Evolutionary conservation across 805 yeast species (phyloP).

Genomic region (Spathaspora passalidarum): DNA sequence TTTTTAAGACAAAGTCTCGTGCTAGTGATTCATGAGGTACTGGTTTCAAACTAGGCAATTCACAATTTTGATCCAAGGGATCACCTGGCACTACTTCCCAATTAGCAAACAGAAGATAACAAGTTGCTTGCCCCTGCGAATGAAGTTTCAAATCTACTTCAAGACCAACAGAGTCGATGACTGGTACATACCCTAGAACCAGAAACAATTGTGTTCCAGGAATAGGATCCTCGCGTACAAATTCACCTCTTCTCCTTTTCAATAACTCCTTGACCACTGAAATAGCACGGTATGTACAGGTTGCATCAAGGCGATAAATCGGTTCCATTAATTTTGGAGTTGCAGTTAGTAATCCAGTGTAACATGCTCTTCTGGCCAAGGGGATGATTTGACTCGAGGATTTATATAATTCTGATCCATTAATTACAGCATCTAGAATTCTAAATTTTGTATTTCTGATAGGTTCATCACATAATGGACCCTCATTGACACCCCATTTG

Average conservation of each 20-base stretch:
- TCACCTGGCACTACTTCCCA: slow-evolving; percentile 91
- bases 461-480: slow-evolving; percentile 90
- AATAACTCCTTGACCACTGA: slow-evolving; percentile 49
- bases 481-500: slow-evolving; percentile 77
- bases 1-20: slow-evolving; percentile 85
- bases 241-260: slow-evolving; percentile 51
- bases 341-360: slow-evolving; percentile 74
- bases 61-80: slow-evolving; percentile 69
- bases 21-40: slow-evolving; percentile 71
- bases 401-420: slow-evolving; percentile 46
- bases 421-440: slow-evolving; percentile 57
- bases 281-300: slow-evolving; percentile 50
- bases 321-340: slow-evolving; percentile 84
- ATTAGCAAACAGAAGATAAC: slow-evolving; percentile 58
- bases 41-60: slow-evolving; percentile 68
- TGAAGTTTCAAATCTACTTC: slow-evolving; percentile 80
- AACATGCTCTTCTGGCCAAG: slow-evolving; percentile 79
- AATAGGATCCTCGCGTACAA: slow-evolving; percentile 47
- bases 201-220: slow-evolving; percentile 70
- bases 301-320: slow-evolving; percentile 54
- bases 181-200: slow-evolving; percentile 70
- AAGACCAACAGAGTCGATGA: slow-evolving; percentile 85
- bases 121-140: slow-evolving; percentile 76
- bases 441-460: slow-evolving; percentile 68
- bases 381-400: slow-evolving; percentile 74